Conservation (phyloP, 352 stramenopile species). For the Phytophthora chlamydospora region DNA sequence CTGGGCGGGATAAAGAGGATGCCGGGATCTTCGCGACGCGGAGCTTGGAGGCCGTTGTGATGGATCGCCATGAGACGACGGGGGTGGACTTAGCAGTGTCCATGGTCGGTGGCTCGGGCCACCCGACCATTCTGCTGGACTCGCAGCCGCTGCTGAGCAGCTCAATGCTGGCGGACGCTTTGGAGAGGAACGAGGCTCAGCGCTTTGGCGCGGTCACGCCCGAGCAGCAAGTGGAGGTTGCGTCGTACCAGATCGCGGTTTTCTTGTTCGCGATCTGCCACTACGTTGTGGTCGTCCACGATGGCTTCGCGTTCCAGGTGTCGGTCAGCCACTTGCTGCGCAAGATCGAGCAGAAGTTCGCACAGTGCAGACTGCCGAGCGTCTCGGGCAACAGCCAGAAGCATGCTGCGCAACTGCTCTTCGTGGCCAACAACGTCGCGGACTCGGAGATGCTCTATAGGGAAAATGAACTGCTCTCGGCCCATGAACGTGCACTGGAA, state of each 20-base stretch:
- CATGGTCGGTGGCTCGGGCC: conserved; percentile 30
- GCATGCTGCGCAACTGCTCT: conserved; percentile 64
- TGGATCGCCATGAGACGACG: conserved; percentile 47
- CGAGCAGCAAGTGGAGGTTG: conserved; percentile 71
- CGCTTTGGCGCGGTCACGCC: conserved; percentile 57
- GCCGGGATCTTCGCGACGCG: conserved; percentile 42
- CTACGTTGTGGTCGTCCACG: conserved; percentile 75
- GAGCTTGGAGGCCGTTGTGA: conserved; percentile 43
- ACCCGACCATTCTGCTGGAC: conserved; percentile 62
- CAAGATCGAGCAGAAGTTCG: conserved; percentile 55
- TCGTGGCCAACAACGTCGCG: conserved; percentile 58
- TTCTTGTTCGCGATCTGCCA: conserved; percentile 80
- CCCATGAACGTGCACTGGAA: conserved; percentile 47
- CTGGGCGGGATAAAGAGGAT: not conserved
- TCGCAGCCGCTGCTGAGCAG: conserved; percentile 71
- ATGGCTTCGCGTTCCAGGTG: conserved; percentile 41
- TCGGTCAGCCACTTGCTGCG: conserved; percentile 55
- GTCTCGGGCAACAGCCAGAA: conserved; percentile 60
- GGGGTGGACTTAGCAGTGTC: conserved; percentile 68
- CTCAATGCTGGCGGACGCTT: conserved; percentile 56
- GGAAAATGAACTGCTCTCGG: conserved; percentile 39
- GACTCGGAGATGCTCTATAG: conserved; percentile 37
- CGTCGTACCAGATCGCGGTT: conserved; percentile 66
- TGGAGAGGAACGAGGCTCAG: conserved; percentile 55
- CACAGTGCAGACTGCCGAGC: conserved; percentile 62